These are phyloP conservation scores for Solanum okadae DNA, from an alignment of 257 asterid genomes.

Conservation along the genomic window DNA sequence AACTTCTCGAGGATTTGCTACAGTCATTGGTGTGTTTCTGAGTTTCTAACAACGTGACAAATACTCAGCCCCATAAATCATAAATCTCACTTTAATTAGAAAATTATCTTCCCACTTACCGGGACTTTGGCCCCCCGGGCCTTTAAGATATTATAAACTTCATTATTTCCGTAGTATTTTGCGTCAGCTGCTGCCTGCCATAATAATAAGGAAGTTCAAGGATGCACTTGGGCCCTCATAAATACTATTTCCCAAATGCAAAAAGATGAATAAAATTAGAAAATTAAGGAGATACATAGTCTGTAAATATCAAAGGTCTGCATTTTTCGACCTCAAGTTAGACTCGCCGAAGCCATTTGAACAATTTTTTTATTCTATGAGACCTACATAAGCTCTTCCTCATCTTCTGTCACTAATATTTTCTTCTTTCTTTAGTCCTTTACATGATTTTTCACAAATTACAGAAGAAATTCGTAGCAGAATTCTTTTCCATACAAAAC, in stretches of 20 bases:
- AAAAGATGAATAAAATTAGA: not conserved
- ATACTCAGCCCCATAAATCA: slow-evolving; percentile 14
- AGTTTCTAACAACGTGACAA: slow-evolving; percentile 56
- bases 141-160: slow-evolving; percentile 72
- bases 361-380: not conserved
- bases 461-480: not conserved
- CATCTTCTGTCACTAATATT: not conserved
- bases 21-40: slow-evolving; percentile 95
- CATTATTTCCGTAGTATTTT: slow-evolving; percentile 78
- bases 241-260: not conserved
- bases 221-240: not conserved
- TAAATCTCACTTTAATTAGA: not conserved
- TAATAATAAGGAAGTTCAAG: not conserved
- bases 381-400: not conserved
- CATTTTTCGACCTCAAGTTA: not conserved
- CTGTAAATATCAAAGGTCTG: not conserved
- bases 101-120: slow-evolving; percentile 31
- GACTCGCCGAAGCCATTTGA: not conserved
- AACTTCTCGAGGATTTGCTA: slow-evolving; percentile 90
- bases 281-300: not conserved
- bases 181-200: slow-evolving; percentile 98
- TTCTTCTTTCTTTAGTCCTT: not conserved
- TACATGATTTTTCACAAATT: not conserved
- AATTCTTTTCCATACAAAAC: not conserved
- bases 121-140: slow-evolving; percentile 93